These are phyloP conservation scores for Psilocybe cubensis DNA, from an alignment of 768 basidiomycete species.

Conservation along the genomic window DNA sequence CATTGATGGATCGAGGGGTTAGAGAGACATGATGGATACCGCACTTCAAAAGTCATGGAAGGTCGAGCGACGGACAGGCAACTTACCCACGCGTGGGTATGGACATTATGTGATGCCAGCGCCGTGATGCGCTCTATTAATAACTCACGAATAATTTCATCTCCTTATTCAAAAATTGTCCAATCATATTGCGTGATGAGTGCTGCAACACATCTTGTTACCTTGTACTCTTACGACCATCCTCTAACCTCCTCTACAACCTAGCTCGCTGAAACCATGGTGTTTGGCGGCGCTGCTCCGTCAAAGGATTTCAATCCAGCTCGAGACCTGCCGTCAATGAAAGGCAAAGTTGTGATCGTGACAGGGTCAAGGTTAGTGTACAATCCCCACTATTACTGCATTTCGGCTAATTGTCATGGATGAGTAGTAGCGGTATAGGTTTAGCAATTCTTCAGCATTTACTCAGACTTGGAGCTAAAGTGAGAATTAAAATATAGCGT, in stretches of 20 bases:
- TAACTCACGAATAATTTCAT: too few species aligned
- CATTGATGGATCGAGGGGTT: neutral
- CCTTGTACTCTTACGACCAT: neutral
- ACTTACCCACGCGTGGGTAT: too few species aligned
- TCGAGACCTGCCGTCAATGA: constrained; percentile 25
- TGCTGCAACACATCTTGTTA: neutral
- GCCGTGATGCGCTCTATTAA: too few species aligned
- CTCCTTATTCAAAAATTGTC: neutral
- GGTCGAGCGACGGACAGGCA: too few species aligned
- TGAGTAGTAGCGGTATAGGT: constrained; percentile 41
- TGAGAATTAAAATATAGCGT: neutral
- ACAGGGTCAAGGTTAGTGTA: constrained; percentile 43
- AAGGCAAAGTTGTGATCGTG: constrained; percentile 53
- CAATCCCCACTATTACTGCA: neutral
- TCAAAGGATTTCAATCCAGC: constrained; percentile 16
- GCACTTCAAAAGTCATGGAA: neutral
- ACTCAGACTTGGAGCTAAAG: constrained; percentile 54
- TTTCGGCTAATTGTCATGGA: neutral
- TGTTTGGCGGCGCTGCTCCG: constrained; percentile 17
- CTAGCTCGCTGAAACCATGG: neutral
- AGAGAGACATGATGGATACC: neutral
- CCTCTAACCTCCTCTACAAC: neutral
- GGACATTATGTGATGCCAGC: too few species aligned
- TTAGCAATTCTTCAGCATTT: constrained; percentile 54
- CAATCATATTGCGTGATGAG: neutral